Conservation (phyloP, 1,284 basidiomycete genomes). For the Leccinum pallidistipes region DNA sequence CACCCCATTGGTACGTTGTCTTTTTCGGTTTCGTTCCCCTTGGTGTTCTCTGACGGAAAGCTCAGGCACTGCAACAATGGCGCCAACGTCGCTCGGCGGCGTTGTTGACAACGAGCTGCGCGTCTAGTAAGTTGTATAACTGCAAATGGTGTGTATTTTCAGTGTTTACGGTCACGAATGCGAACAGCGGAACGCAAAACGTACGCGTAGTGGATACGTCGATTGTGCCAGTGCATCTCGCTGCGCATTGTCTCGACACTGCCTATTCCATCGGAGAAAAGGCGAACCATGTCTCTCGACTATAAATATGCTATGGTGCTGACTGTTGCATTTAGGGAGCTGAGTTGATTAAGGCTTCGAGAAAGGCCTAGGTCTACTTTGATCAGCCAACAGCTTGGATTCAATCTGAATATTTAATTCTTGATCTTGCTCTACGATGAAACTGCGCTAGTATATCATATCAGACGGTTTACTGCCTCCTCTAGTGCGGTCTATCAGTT, state of each 20-base stretch:
- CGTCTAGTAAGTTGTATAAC: slow-evolving; percentile 13
- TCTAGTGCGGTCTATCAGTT: slow-evolving; percentile 48
- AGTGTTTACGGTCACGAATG: background rate
- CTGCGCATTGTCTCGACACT: slow-evolving; percentile 19
- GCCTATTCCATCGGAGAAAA: slow-evolving; percentile 25
- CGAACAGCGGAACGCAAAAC: slow-evolving; percentile 19
- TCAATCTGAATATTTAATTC: background rate
- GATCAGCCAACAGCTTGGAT: background rate
- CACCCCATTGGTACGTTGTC: slow-evolving; percentile 18
- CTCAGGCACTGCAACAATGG: slow-evolving; percentile 20
- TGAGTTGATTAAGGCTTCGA: slow-evolving; percentile 8
- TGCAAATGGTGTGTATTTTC: background rate
- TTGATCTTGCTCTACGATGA: slow-evolving; percentile 48
- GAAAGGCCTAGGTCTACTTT: background rate
- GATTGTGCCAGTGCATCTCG: slow-evolving; percentile 15
- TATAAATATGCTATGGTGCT: background rate
- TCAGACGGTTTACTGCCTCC: slow-evolving; percentile 48
- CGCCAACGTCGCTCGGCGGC: slow-evolving; percentile 15
- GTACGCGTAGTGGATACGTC: slow-evolving; percentile 22
- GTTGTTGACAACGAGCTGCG: slow-evolving; percentile 21
- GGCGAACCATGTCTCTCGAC: slow-evolving; percentile 1
- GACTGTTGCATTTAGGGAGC: slow-evolving; percentile 13
- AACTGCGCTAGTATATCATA: slow-evolving; percentile 38
- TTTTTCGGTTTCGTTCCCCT: background rate
- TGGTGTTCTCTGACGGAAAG: background rate